These are phyloP conservation scores for Fonsecaea monophora DNA, from an alignment of 2,329 filamentous ascomycete genomes.

Conservation along the genomic window DNA sequence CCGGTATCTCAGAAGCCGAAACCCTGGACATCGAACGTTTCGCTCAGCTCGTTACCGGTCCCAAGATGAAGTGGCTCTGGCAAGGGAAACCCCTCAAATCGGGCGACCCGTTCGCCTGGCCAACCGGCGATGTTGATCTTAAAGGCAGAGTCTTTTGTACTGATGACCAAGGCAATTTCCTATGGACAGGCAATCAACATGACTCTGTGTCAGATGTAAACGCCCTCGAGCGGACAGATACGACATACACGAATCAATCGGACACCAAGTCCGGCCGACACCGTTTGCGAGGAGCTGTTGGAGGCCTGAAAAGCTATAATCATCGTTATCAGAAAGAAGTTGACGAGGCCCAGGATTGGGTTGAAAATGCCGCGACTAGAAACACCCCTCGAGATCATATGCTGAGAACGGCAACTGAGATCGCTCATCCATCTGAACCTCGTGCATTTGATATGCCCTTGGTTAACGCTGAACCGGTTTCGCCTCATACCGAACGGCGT, in stretches of 20 bases:
- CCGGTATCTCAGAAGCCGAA: conserved; percentile 89
- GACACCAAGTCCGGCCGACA: conserved; percentile 30
- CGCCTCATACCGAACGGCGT: conserved; percentile 18
- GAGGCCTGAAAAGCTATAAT: conserved; percentile 30
- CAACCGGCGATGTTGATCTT: conserved; percentile 33
- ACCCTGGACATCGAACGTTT: conserved; percentile 89
- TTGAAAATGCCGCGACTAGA: conserved; percentile 25
- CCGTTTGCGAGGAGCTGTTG: conserved; percentile 33
- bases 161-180: conserved; percentile 54
- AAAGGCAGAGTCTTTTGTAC: conserved; percentile 53
- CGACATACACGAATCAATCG: conserved; percentile 29
- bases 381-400: conserved; percentile 25
- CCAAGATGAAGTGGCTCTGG: conserved; percentile 93
- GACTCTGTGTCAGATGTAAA: conserved; percentile 30
- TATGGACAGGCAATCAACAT: conserved; percentile 50
- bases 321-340: conserved; percentile 22
- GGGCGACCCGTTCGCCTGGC: conserved; percentile 42
- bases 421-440: conserved; percentile 24
- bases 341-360: conserved; percentile 29
- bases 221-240: conserved; percentile 34
- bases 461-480: conserved; percentile 18
- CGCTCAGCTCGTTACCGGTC: conserved; percentile 76
- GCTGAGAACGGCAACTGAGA: conserved; percentile 13
- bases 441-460: conserved; percentile 30
- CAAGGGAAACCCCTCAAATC: conserved; percentile 80